Evolutionary conservation across 2,329 filamentous ascomycete species (phyloP), one percentile per base, ranked within the genome.

Genomic region (Sarocladium strictum): DNA sequence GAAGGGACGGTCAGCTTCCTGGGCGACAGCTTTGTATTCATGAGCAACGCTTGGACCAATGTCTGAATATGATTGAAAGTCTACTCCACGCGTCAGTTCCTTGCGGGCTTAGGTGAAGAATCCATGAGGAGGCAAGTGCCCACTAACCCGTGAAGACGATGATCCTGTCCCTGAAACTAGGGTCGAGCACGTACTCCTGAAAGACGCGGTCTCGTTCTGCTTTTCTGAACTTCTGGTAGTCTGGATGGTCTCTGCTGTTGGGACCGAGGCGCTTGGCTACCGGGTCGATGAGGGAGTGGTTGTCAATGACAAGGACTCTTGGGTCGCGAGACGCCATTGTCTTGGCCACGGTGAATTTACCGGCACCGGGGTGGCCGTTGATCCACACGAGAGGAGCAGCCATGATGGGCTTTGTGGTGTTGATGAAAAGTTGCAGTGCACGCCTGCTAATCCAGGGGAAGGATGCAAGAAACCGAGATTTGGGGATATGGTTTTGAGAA

Each of bases 261-360:
- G 49, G 49, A n/a, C n/a, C 49, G 3, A 52, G 29, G 27, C 3
- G 6, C 15, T 37, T 7, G 23, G 26, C 37, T 3, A 50, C 53
- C 12, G 53, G 53, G 26, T 49, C 53, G 21, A 54, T 54, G 12
- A 54, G 53, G 24, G 40, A 47, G 29, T 54, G 53, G 53, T 54
- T 50, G 53, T 29, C 32, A 3, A 54, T 24, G 19, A 54, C 19
- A 21, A 49, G 29, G 2, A 23, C 27, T 15, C 21, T 24, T 19
- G 33, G 2, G 12, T 50, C 26, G 5, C 33, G 23, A 14, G 32
- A 5, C 4, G 21, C 17, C 6, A 54, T 54, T 19, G 19, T 26
- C 29, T 43, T 54, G 15, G 53, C 53, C n/a, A 54, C 21, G 6
- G 53, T 54, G 27, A 54, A 29, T 26, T 54, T 54, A n/a, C 53